phyloP scores from a whole-genome alignment of 352 stramenopile genomes.

The Globisporangium takayamanum region DNA sequence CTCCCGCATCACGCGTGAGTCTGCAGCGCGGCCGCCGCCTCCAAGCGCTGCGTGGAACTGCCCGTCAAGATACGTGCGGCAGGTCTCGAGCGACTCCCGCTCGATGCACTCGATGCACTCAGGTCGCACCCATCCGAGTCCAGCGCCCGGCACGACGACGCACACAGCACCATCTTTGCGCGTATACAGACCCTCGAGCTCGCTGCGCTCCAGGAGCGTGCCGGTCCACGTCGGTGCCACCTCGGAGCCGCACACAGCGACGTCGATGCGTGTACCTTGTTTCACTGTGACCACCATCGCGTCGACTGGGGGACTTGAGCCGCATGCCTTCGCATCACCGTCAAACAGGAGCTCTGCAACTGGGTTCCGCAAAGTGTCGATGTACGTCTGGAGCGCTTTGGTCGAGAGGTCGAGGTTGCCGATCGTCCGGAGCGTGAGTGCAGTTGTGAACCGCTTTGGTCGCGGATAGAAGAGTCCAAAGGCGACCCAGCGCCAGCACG shows the following conservation, averaged over 20 bases:
- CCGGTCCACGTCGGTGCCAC: neutral
- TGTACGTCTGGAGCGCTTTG: neutral
- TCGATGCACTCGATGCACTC: too few species aligned
- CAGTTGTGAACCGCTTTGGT: slow-evolving; percentile 5
- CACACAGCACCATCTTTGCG: neutral
- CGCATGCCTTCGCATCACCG: neutral
- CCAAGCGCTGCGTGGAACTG: too few species aligned
- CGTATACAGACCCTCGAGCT: slow-evolving; percentile 16
- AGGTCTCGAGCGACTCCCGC: too few species aligned
- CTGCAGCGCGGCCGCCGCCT: too few species aligned
- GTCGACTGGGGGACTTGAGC: neutral
- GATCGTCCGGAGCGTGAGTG: slow-evolving; percentile 5
- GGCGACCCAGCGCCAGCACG: slow-evolving; percentile 14
- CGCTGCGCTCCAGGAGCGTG: neutral
- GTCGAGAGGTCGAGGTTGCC: neutral
- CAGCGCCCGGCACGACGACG: too few species aligned
- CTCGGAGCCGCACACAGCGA: neutral
- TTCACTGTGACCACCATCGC: slow-evolving; percentile 1
- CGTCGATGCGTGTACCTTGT: neutral
- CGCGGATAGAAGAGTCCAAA: slow-evolving; percentile 20
- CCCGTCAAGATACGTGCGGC: too few species aligned
- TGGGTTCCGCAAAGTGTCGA: slow-evolving; percentile 3
- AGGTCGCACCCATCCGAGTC: too few species aligned
- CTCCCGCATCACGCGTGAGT: too few species aligned
- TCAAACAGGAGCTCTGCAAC: neutral